Percentiles rank a stretch among this genome's conserved stretches.
phyloP scores from a whole-genome alignment of 352 stramenopile genomes.

The Phytophthora citricola region DNA sequence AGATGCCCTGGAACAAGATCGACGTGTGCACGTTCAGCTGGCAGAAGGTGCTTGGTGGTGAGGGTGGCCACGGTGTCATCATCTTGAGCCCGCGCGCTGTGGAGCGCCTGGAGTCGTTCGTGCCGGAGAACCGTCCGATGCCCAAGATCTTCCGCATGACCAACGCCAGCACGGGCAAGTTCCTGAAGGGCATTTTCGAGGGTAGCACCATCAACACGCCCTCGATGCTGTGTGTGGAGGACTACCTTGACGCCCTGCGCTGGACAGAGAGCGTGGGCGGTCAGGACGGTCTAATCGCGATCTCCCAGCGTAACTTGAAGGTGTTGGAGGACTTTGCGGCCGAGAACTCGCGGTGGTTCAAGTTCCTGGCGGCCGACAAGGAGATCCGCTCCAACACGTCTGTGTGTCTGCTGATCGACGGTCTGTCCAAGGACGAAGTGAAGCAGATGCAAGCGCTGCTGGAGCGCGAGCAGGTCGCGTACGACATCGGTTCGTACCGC shows the following conservation, averaged over 20 bases:
- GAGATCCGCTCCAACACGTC: constrained; percentile 96
- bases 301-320: constrained; percentile 94
- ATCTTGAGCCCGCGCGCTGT: constrained; percentile 97
- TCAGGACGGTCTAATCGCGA: constrained; percentile 93
- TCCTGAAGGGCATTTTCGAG: constrained; percentile 96
- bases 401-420: constrained; percentile 96
- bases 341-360: constrained; percentile 95
- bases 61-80: constrained; percentile 98
- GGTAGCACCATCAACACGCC: constrained; percentile 99
- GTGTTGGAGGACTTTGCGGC: constrained; percentile 97
- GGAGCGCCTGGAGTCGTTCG: constrained; percentile 96
- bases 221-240: constrained; percentile 99
- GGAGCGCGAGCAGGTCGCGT: constrained; percentile 95
- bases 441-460: constrained; percentile 97
- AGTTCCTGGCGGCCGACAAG: constrained; percentile 96
- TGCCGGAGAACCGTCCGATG: constrained; percentile 85
- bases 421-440: constrained; percentile 93
- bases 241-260: constrained; percentile 98
- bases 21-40: constrained; percentile 99
- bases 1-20: constrained; percentile 98
- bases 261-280: constrained; percentile 97
- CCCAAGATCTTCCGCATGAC: constrained; percentile 99
- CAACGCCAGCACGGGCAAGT: constrained; percentile 95
- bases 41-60: constrained; percentile 99
- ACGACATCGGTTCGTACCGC: constrained; percentile 98